Conservation (phyloP, 495 filamentous ascomycete species). For the Neurospora sp. region DNA sequence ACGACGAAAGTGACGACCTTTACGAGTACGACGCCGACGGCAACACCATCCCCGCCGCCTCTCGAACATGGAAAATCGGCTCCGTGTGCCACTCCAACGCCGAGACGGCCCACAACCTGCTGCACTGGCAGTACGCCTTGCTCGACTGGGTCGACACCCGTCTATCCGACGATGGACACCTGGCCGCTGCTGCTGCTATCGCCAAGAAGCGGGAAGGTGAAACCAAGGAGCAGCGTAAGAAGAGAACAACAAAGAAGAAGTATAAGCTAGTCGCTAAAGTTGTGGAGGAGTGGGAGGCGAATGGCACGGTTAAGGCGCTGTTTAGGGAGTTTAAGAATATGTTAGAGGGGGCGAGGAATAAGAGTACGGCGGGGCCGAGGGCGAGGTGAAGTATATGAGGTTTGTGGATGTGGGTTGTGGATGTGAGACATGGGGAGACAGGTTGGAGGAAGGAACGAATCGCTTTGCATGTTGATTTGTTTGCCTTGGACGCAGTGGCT, state of each 20-base stretch:
- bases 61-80: constrained; percentile 29
- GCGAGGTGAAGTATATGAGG: neutral
- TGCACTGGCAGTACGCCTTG: constrained; percentile 67
- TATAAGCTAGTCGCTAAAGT: constrained; percentile 42
- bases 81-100: constrained; percentile 55
- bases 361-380: constrained; percentile 15
- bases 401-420: neutral
- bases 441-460: neutral
- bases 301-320: constrained; percentile 16
- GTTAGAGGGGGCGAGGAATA: constrained; percentile 26
- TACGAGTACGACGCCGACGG: constrained; percentile 29
- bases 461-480: neutral
- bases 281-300: constrained; percentile 22
- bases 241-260: constrained; percentile 35
- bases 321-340: constrained; percentile 26
- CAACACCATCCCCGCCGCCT: constrained; percentile 23
- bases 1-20: constrained; percentile 36
- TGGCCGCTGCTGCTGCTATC: constrained; percentile 8
- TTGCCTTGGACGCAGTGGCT: neutral
- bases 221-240: constrained; percentile 33
- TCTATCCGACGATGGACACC: constrained; percentile 45
- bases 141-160: constrained; percentile 58
- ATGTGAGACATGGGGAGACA: neutral
- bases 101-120: constrained; percentile 54
- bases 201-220: neutral